Conservation (phyloP, 2,329 filamentous ascomycete genomes). For the Didymosphaeria variabile region DNA sequence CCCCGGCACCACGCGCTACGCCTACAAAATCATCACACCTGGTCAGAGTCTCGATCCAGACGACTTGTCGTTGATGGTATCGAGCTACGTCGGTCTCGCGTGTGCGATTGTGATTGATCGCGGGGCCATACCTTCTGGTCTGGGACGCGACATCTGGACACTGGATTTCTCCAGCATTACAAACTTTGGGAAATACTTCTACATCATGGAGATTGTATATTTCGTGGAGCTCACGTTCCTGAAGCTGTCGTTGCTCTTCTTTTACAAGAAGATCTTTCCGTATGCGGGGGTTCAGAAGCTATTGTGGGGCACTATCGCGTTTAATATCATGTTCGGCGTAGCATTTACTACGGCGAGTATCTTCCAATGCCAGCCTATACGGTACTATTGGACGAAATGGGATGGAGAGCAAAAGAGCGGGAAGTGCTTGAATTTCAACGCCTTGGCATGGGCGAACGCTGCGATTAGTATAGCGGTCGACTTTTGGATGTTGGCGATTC, state of each 20-base stretch:
- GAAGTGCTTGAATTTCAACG: constrained; percentile 43
- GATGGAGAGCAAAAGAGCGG: constrained; percentile 28
- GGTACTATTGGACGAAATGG: constrained; percentile 37
- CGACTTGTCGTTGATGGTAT: constrained; percentile 31
- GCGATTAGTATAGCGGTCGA: constrained; percentile 39
- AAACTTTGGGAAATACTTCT: constrained; percentile 47
- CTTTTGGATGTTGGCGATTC: constrained; percentile 38
- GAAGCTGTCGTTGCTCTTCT: constrained; percentile 34
- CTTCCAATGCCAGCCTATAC: constrained; percentile 43
- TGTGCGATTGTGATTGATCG: too few species aligned
- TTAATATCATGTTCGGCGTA: constrained; percentile 29
- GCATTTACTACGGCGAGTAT: constrained; percentile 23
- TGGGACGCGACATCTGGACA: constrained; percentile 63
- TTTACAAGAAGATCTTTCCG: constrained; percentile 37
- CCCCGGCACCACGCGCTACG: constrained; percentile 46
- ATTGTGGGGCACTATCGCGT: constrained; percentile 22
- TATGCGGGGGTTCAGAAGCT: constrained; percentile 10
- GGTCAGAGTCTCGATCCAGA: constrained; percentile 49
- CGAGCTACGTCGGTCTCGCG: constrained; percentile 23
- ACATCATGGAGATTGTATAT: constrained; percentile 41
- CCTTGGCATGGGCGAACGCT: constrained; percentile 38
- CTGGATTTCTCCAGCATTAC: constrained; percentile 52
- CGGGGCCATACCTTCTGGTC: constrained; percentile 37
- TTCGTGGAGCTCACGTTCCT: constrained; percentile 31
- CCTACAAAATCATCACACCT: constrained; percentile 49